Base-by-base conservation (phyloP, 805 yeast genomes). In the Yarrowia yakushimensis region DNA sequence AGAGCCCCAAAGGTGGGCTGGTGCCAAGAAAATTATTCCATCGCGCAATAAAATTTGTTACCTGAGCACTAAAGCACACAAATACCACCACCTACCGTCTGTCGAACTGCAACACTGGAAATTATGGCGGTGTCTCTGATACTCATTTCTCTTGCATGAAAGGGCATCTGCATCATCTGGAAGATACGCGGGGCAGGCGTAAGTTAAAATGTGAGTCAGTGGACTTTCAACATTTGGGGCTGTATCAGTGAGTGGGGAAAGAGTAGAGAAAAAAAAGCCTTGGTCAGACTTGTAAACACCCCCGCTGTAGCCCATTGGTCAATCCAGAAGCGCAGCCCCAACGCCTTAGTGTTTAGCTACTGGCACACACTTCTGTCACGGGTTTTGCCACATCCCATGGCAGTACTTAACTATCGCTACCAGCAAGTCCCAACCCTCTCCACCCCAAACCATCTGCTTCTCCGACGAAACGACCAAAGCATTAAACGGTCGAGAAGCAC, bases 161-260 rank as follows among this genome's bases (percentile, higher is more conserved):
- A 30, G 18, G 52, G 52, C 52, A 45, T 45, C 27, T 45, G 52
- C 36, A 30, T 20, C n/a, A n/a, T n/a, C n/a, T n/a, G n/a, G n/a
- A 36, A 20, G 52, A 45, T 30, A 45, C 52, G 52, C 52, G 52
- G 52, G 52, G 52, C 52, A 45, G 36, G 52, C 30, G 18, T 30
- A 45, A 45, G 52, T 45, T 45, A 18, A 45, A 28, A 17, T 11
- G 52, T 28, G 52, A 28, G 27, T 18, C 52, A 45, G 50, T n/a
- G 23, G 13, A 27, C 13, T 5, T 17, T n/a, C 15, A 6, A 13
- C 30, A 23, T 23, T 9, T 15, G 15, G 18, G 7, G 4, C 6
- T 42, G 4, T 4, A n/a, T 10, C 3, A 20, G n/a, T 2, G 20
- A 10, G 18, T 7, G 28, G 20, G 33, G 33, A 10, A n/a, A 12